A percentile compares a stretch with the other conserved stretches of the same genome.
phyloP scores from a whole-genome alignment of 1,284 basidiomycete species.

The Tilletia caries region DNA sequence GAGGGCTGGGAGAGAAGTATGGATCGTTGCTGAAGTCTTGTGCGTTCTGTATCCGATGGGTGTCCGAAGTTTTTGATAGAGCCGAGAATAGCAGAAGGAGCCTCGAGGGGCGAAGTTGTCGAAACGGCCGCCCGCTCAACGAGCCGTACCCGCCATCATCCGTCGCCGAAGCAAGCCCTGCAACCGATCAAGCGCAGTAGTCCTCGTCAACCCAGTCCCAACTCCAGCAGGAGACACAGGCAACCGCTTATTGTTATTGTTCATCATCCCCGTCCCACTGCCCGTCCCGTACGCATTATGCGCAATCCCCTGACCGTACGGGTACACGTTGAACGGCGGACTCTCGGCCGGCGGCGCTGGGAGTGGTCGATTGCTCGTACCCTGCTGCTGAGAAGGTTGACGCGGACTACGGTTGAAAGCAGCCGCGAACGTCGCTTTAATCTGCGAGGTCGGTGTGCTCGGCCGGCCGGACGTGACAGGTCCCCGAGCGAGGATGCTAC shows the following conservation, averaged over 20 bases:
- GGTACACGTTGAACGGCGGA: background rate
- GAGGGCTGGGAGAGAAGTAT: too few species aligned
- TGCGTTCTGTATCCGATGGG: too few species aligned
- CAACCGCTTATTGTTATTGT: slow-evolving; percentile 5
- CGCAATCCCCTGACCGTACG: slow-evolving; percentile 3
- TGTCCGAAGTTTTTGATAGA: too few species aligned
- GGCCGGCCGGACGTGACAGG: background rate
- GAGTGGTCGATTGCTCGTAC: background rate
- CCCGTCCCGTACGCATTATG: background rate
- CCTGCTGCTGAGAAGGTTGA: too few species aligned
- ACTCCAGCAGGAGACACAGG: slow-evolving; percentile 8
- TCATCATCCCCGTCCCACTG: background rate
- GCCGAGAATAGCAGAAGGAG: too few species aligned
- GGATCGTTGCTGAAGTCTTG: too few species aligned
- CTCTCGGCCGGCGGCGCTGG: background rate
- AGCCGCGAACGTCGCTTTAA: background rate
- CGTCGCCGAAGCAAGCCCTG: background rate
- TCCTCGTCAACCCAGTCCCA: background rate
- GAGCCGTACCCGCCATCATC: background rate
- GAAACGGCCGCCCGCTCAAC: too few species aligned
- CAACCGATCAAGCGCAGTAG: slow-evolving; percentile 3
- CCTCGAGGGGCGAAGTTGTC: too few species aligned
- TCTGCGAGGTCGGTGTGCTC: background rate
- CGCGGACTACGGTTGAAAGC: slow-evolving; percentile 5
- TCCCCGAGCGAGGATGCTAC: background rate